phyloP scores from a whole-genome alignment of 169 alveolate genomes.

The Plasmodium ovale region DNA sequence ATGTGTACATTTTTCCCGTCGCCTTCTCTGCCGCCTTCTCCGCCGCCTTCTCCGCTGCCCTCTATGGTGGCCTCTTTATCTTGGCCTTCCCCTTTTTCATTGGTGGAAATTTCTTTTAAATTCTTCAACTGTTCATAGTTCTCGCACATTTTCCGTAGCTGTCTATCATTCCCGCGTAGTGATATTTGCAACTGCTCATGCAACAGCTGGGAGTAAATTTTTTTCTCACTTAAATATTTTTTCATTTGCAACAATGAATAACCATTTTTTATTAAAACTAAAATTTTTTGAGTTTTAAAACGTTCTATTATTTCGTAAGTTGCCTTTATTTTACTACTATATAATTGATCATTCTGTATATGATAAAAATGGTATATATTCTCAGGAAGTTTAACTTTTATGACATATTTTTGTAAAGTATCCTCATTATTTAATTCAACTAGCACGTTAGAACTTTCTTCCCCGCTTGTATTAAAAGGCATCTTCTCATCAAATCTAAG shows the following conservation, averaged over 20 bases:
- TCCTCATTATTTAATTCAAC: slow-evolving; percentile 5
- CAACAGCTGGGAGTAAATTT: slow-evolving; percentile 28
- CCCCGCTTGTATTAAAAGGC: neutral
- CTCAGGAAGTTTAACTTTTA: slow-evolving; percentile 46
- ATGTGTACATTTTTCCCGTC: slow-evolving; percentile 2
- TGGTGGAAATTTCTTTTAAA: slow-evolving; percentile 24
- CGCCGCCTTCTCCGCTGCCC: neutral
- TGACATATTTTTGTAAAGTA: slow-evolving; percentile 50
- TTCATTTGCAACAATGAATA: slow-evolving; percentile 39
- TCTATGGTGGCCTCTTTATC: neutral
- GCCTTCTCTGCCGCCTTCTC: neutral
- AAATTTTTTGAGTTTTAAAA: slow-evolving; percentile 36
- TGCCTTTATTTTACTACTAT: slow-evolving; percentile 37
- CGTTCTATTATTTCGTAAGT: slow-evolving; percentile 37
- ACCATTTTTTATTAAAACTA: slow-evolving; percentile 63
- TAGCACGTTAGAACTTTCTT: neutral
- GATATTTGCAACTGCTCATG: slow-evolving; percentile 71
- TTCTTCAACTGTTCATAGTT: slow-evolving; percentile 47
- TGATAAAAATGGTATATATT: slow-evolving; percentile 56
- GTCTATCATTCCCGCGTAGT: slow-evolving; percentile 22
- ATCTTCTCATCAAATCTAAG: neutral
- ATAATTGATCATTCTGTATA: slow-evolving; percentile 31
- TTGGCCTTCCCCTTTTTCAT: neutral
- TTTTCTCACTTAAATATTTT: slow-evolving; percentile 27
- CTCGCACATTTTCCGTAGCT: slow-evolving; percentile 20